Conservation (phyloP, 169 alveolate genomes). For the Eimeria praecox region DNA sequence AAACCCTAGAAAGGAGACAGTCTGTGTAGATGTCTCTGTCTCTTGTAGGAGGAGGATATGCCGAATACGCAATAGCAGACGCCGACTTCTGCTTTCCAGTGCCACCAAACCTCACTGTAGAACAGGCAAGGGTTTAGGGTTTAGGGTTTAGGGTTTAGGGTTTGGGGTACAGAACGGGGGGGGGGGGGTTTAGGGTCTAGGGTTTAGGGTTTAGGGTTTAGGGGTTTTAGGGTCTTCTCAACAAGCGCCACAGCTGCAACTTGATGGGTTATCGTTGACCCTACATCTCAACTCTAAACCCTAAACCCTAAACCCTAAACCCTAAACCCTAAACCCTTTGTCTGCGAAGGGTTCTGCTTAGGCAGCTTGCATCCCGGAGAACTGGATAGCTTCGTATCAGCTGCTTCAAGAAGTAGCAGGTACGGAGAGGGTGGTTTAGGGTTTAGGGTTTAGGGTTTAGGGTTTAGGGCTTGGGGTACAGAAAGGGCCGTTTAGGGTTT, state of each 20-base stretch:
- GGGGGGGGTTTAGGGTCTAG: not conserved
- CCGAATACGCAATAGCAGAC: constrained; percentile 63
- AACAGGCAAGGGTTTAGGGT: constrained; percentile 52
- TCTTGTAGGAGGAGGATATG: constrained; percentile 58
- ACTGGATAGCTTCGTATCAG: constrained; percentile 72
- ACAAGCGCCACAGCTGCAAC: not conserved
- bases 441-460: constrained; percentile 30
- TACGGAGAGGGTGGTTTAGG: not conserved
- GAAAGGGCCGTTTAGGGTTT: no score
- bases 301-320: constrained; percentile 30
- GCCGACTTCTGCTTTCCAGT: constrained; percentile 52
- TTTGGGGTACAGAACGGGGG: not conserved
- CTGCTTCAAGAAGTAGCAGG: constrained; percentile 66
- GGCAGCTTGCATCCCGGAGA: constrained; percentile 79
- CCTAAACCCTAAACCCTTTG: constrained; percentile 27
- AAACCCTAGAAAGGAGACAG: not conserved
- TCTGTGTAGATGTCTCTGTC: not conserved
- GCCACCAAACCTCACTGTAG: constrained; percentile 42
- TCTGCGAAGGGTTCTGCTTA: not conserved
- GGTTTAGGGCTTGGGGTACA: not conserved
- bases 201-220: not conserved
- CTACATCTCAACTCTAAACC: not conserved
- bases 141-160: constrained; percentile 11
- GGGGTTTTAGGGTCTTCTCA: not conserved
- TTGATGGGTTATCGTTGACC: not conserved